These are phyloP conservation scores for Chrysophaeum taylorii DNA, from an alignment of 352 stramenopile species.

Conservation along the genomic window DNA sequence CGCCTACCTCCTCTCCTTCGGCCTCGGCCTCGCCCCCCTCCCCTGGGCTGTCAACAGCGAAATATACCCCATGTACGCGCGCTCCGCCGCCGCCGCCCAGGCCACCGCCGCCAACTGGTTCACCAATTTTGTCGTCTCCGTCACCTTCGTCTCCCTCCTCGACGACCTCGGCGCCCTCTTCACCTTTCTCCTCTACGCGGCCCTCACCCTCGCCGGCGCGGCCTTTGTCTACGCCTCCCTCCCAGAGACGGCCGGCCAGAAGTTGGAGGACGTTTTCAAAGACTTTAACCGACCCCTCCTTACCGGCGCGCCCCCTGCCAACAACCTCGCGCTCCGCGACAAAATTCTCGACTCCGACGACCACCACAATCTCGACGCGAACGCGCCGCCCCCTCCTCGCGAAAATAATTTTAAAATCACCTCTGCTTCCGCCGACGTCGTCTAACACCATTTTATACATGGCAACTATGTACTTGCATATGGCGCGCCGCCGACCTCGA, in stretches of 20 bases:
- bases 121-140: conserved; percentile 75
- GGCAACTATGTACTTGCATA: no score
- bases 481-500: no score
- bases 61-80: conserved; percentile 75
- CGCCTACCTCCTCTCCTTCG: conserved; percentile 52
- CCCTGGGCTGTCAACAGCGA: conserved; percentile 88
- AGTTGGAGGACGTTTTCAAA: conserved; percentile 76
- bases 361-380: no score
- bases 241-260: conserved; percentile 80
- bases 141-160: conserved; percentile 78
- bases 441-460: no score
- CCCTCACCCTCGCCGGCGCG: conserved; percentile 53
- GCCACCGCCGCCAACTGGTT: conserved; percentile 81
- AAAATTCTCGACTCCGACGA: no score
- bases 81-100: conserved; percentile 66
- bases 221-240: conserved; percentile 61
- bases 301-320: no score
- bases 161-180: conserved; percentile 17
- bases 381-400: no score
- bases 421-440: no score
- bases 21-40: conserved; percentile 60
- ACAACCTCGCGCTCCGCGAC: no score
- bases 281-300: conserved; percentile 61
- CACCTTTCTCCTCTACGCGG: conserved; percentile 79
- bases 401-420: no score